Base-by-base conservation (phyloP, 1,284 basidiomycete genomes). In the Earliella scabrosa region DNA sequence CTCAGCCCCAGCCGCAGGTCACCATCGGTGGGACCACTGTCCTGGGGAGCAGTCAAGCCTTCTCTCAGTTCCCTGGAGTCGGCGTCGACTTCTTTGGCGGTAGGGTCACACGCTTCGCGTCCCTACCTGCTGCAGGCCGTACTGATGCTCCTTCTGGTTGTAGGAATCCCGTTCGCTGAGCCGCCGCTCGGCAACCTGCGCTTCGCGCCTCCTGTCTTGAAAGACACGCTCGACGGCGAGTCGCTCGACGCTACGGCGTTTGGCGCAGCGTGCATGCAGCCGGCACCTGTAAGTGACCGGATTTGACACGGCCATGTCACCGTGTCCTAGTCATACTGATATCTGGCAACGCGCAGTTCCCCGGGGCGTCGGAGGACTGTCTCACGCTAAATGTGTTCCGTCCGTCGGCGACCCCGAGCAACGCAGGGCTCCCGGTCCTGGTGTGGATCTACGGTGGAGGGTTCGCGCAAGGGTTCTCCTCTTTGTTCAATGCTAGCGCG, bases 341-440 rank as follows among this genome's bases (percentile, higher is more conserved):
- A 31, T 31, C 13, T 7, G 29, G 6, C 29, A 31, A 31, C 29
- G 13, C 29, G 6, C 29, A 31, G 29, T 7, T 31, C 7, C 29
- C 29, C 29, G 29, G 29, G 13, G 35, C 41, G 20, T 50, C 54
- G 16, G 80, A 82, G 63, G 78, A 82, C 57, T 82, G 81, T 59
- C 65, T 82, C 31, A 77, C 74, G 1, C 68, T 82, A 50, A 82
- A 81, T 49, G 63, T 82, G 13, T 74, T 75, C 50, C 72, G 80
- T 4, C 79, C 80, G 4, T 63, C 75, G 0, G 72, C 70, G 3
- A 52, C 68, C 1, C 32, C 50, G 4, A 13, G 52, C 0, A 54
- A 66, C 35, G 67, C 71, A 0, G 60, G 56, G n/a, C 60, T 79
- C 0, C 77, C 79, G 3, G 74, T 80, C 1, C 69, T 79, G 62